Conservation (phyloP, 2,329 filamentous ascomycete genomes). For the Fusarium sp. region DNA sequence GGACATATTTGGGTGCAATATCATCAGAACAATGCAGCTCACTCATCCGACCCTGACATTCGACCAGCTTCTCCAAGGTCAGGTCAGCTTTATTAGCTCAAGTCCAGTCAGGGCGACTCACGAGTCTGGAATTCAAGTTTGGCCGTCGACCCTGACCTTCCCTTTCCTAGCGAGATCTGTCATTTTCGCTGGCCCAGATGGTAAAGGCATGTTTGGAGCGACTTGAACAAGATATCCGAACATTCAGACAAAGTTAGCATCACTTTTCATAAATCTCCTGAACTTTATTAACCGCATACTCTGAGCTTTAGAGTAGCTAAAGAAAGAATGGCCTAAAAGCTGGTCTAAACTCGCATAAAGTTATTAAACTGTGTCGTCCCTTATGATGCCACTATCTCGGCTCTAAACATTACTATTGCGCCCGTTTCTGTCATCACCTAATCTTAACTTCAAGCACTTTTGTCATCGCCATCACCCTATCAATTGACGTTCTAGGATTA, state of each 20-base stretch:
- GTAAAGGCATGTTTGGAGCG: not conserved
- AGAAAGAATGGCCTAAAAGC: not conserved
- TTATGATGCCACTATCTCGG: not conserved
- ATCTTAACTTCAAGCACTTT: constrained; percentile 17
- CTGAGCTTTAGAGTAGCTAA: not conserved
- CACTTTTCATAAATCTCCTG: not conserved
- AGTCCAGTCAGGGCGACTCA: not conserved
- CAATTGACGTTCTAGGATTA: not conserved
- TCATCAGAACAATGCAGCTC: not conserved
- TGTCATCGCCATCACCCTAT: not conserved
- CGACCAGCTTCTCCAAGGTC: accelerated
- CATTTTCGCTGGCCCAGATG: accelerated
- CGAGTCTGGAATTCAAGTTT: not conserved
- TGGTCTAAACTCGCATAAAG: not conserved
- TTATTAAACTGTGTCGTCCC: not conserved
- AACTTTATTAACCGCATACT: accelerated
- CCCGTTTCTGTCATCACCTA: not conserved
- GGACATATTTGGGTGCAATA: no score
- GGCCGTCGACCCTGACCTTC: not conserved
- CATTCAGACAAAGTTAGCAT: accelerated
- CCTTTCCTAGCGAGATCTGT: not conserved
- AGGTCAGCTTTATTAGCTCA: not conserved
- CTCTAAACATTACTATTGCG: not conserved
- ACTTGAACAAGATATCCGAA: not conserved
- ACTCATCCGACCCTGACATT: not conserved